Evolutionary conservation across 768 basidiomycete genomes (phyloP), one percentile per base, ranked within the genome.

Genomic region (Coprinopsis marcescibilis): DNA sequence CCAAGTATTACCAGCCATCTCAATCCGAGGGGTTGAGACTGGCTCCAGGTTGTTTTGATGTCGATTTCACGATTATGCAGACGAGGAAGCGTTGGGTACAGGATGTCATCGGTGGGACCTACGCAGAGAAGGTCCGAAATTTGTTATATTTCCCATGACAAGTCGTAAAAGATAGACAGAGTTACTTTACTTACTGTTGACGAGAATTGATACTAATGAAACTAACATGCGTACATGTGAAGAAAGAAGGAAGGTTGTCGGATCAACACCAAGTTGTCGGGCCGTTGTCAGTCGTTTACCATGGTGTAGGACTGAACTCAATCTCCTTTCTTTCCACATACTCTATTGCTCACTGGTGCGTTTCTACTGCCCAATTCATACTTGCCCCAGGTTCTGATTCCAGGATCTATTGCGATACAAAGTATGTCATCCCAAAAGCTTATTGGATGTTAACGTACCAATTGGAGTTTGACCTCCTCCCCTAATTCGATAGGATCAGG

Each of bases 1-100:
- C 81, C 45, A 53, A 56, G 36, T 91, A 91, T 63, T 68, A 65
- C 23, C 85, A 85, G 59, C 57, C 51, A 23, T 45, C 52, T 21
- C 54, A 62, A 23, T 70, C 66, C 21, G 42, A 43, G 11, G 45
- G 49, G 1, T 60, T 70, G 27, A 36, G 76, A 25, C 52, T 75
- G 21, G 75, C 77, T 17, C 83, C 81, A 0, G 44, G 45, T 4
- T 85, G 83, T 55, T 81, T 77, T 55, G 64, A 64, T 27, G 55
- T 53, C 3, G 52, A 53, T 1, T 57, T 52, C 20, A 62, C 54
- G 13, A 55, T 62, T 34, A 49, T 53, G 10, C 50, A 40, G 34
- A 32, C 34, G 10, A 60, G 68, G 24, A 41, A 61, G 40, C 52
- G 52, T 14, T 57, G 52, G 50, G 47, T 68, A 20, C 37, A 48